Conservation (phyloP, 1,284 basidiomycete species). For the Stereum hirsutum region DNA sequence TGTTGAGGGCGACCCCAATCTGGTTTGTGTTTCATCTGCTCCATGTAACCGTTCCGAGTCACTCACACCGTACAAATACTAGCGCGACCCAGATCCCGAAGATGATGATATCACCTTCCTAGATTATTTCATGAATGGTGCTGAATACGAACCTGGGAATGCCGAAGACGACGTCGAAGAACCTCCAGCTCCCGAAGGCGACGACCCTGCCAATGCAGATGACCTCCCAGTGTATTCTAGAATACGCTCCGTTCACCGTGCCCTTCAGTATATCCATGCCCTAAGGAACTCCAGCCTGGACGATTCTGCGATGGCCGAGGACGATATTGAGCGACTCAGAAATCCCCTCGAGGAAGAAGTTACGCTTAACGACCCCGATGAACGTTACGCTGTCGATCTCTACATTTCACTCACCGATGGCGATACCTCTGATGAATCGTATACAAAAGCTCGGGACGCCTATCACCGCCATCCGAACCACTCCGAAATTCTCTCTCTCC, state of each 20-base stretch:
- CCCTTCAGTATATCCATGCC: not conserved
- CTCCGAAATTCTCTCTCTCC: conserved; percentile 12
- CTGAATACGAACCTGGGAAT: not conserved
- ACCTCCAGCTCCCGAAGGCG: not conserved
- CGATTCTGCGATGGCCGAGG: not conserved
- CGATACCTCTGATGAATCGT: not conserved
- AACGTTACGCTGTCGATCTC: not conserved
- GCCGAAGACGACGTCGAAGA: not conserved
- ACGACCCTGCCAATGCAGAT: not conserved
- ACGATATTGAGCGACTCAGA: not conserved
- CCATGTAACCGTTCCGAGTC: no score
- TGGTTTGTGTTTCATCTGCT: no score
- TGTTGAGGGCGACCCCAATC: no score
- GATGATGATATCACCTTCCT: not conserved
- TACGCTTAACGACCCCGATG: not conserved
- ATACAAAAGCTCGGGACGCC: not conserved
- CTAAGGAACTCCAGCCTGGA: not conserved
- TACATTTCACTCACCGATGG: not conserved
- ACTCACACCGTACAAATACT: not conserved
- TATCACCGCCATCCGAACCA: not conserved
- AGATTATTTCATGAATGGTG: not conserved
- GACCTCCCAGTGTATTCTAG: not conserved
- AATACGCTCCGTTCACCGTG: not conserved
- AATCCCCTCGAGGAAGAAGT: not conserved
- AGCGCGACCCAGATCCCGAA: not conserved